A percentile compares a stretch with the other conserved stretches of the same genome.
phyloP scores from a whole-genome alignment of 73 alveolate genomes.

The Paraurostyla sp. region DNA sequence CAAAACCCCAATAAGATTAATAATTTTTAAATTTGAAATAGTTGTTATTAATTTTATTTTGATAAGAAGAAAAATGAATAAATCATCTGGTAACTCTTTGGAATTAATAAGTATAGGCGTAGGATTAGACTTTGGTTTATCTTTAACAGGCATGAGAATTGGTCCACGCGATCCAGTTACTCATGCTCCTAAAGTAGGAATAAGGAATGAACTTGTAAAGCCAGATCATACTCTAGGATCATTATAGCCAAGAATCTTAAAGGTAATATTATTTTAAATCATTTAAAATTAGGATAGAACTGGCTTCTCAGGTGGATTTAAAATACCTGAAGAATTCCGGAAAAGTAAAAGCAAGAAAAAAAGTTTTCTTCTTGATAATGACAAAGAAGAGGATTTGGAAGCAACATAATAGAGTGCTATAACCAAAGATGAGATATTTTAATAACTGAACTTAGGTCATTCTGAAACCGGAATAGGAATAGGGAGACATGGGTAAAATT shows the following conservation, averaged over 20 bases:
- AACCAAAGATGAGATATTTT: conserved; percentile 66
- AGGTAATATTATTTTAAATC: not conserved
- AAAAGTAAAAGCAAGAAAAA: not conserved
- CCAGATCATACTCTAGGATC: conserved; percentile 5
- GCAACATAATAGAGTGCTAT: not conserved
- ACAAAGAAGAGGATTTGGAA: conserved; percentile 16
- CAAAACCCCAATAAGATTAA: not conserved
- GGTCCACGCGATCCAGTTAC: conserved; percentile 66
- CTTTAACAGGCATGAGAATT: conserved; percentile 56
- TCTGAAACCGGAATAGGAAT: conserved; percentile 38
- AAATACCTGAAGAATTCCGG: conserved; percentile 65
- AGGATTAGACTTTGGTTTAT: conserved; percentile 5
- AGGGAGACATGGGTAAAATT: conserved; percentile 59
- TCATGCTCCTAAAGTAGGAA: conserved; percentile 34
- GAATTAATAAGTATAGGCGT: too few relatives aligned
- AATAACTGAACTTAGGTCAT: conserved; percentile 32
- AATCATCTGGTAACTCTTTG: not conserved
- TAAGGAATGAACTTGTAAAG: not conserved
- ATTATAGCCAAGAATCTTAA: not conserved
- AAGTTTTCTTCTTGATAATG: not conserved
- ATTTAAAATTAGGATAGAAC: conserved; percentile 23
- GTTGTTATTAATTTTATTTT: conserved; percentile 8
- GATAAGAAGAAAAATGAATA: conserved; percentile 3
- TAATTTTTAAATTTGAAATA: not conserved
- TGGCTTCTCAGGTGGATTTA: conserved; percentile 71